Base-by-base conservation (phyloP, 257 asterid genomes). In the Lycium barbarum region DNA sequence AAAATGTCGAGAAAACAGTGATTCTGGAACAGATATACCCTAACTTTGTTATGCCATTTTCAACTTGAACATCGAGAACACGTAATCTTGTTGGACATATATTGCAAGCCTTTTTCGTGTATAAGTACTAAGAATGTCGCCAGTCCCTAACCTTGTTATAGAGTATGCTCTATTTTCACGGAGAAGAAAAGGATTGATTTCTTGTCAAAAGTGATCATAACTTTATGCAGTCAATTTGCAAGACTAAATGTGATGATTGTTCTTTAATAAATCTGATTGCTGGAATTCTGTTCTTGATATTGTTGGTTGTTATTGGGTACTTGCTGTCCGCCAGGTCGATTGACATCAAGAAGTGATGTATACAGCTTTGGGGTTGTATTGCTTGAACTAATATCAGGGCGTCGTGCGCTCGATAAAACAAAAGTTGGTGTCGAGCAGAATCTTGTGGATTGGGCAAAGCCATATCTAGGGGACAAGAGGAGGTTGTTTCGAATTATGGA, bases 301-400 rank as follows among this genome's bases (percentile, higher is more conserved):
- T 51, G 20, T 51, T 76, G 82, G 82, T 76, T 51, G 17, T 22
- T 14, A 13, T 20, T 51, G 51, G 13, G 61, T 47, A 6, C 81
- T 20, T 73, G 43, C 81, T 76, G 22, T 76, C 14, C 14, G 3
- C 63, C 90, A 92, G 98, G 96, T 53, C 93, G 95, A 14, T 84
- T 94, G 91, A 86, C 95, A 2, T 85, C 94, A 68, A 92, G 90
- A 84, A 91, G 98, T 73, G 97, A 94, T 5, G 97, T 94, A 6
- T 93, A 92, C 91, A 94, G 98, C 89, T 93, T 94, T 55, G 98
- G 97, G 35, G 98, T 94, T 15, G 98, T 94, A 36, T 49, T 94
- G 84, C 91, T 94, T 14, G 98, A 93, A 84, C 85, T 94, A 72
- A 87, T 94, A 12, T 90, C 94, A 3, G 98, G 98, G 2, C 93